Conservation (phyloP, 2,329 filamentous ascomycete genomes). For the Scortechinia acanthostroma region DNA sequence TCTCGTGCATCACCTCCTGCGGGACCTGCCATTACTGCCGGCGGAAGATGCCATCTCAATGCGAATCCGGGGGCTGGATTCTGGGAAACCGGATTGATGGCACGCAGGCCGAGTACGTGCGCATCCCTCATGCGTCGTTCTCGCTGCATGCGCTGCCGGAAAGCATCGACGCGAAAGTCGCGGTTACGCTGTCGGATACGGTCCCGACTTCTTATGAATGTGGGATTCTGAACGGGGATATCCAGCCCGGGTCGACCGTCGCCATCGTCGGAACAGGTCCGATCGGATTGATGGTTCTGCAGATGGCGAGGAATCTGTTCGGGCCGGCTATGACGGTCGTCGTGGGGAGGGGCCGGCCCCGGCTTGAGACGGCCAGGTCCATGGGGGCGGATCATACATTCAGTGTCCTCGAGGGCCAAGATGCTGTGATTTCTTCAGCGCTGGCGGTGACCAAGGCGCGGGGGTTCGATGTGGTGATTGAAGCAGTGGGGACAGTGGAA, state of each 20-base stretch:
- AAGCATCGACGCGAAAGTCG: conserved; percentile 26
- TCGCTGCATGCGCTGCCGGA: conserved; percentile 34
- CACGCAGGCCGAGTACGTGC: conserved; percentile 47
- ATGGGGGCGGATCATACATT: conserved; percentile 38
- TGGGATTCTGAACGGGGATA: conserved; percentile 39
- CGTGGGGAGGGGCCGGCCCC: conserved; percentile 37
- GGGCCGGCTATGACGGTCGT: conserved; percentile 39
- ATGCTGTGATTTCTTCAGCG: no score
- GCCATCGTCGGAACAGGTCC: conserved; percentile 47
- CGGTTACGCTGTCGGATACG: conserved; percentile 45
- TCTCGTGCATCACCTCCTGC: conserved; percentile 41
- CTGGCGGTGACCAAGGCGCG: conserved; percentile 34
- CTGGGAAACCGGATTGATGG: conserved; percentile 43
- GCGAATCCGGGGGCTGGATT: conserved; percentile 42
- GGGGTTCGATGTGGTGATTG: conserved; percentile 48
- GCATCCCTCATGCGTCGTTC: conserved; percentile 38
- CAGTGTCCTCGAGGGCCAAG: conserved; percentile 21
- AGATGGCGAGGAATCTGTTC: conserved; percentile 41
- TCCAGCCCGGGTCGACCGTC: conserved; percentile 40
- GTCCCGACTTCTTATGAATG: conserved; percentile 48
- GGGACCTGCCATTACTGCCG: conserved; percentile 40
- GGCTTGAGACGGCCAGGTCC: conserved; percentile 34
- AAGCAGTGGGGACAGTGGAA: conserved; percentile 43
- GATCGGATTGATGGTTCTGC: conserved; percentile 43
- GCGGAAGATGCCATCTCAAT: conserved; percentile 40